These are phyloP conservation scores for Xylaria hypoxylon DNA, from an alignment of 2,329 filamentous ascomycete species.

Conservation along the genomic window DNA sequence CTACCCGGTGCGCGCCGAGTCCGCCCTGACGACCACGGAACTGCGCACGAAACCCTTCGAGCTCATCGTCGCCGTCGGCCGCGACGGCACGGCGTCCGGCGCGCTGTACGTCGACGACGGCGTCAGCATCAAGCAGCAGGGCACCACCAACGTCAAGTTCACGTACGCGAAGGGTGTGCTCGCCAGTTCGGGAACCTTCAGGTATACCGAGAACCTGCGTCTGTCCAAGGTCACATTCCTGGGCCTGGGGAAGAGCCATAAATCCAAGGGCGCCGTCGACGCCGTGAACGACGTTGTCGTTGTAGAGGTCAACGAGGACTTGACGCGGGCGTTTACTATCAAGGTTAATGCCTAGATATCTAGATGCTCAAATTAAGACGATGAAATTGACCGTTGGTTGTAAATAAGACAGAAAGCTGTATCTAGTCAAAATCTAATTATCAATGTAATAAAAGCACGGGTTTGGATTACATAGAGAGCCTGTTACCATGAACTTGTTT, in stretches of 20 bases:
- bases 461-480: not conserved
- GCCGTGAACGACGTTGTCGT: conserved; percentile 32
- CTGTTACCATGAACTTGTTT: not conserved
- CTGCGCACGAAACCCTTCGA: conserved; percentile 75
- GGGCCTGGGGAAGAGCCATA: conserved; percentile 46
- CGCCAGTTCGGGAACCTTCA: conserved; percentile 64
- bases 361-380: too few species aligned
- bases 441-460: not conserved
- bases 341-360: conserved; percentile 37
- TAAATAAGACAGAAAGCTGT: not conserved
- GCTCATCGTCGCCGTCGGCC: conserved; percentile 74
- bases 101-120: conserved; percentile 84
- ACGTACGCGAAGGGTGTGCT: conserved; percentile 66
- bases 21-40: conserved; percentile 72
- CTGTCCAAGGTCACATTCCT: conserved; percentile 65
- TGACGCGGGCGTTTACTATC: conserved; percentile 45
- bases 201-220: conserved; percentile 56
- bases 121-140: conserved; percentile 69
- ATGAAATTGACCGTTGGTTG: not conserved
- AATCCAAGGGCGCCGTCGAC: conserved; percentile 24
- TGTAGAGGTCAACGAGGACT: conserved; percentile 42
- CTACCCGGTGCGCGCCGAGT: conserved; percentile 67
- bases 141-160: conserved; percentile 70
- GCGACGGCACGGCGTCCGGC: conserved; percentile 72
- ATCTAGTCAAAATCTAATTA: not conserved